Base-by-base conservation (phyloP, 2,329 filamentous ascomycete genomes). In the Metarhizium rileyi region DNA sequence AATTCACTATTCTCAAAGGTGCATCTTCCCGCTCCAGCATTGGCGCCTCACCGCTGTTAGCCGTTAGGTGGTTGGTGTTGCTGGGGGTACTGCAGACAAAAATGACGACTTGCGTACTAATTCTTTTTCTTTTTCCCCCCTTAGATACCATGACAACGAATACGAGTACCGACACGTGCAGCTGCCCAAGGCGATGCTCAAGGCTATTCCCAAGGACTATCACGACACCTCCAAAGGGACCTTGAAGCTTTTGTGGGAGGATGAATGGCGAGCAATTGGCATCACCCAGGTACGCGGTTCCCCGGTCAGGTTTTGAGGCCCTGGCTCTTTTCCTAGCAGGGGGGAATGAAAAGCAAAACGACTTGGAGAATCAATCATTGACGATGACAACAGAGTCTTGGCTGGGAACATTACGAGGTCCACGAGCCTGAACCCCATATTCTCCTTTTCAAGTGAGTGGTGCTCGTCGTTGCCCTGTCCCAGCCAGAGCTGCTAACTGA, bases 371-470 rank as follows among this genome's bases (percentile, higher is more conserved):
- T 16, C 40, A n/a, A 16, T 41, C 25, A 44, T 33, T 52, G 26
- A 52, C 50, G 26, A 16, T 9, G 33, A 20, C 36, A 28, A 46
- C 65, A 97, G 90, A 97, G 91, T 74, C 75, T 98, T 62, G 93
- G 93, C 51, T 98, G 93, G 93, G 91, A 97, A 68, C 93, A 98
- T 69, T 98, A 98, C 66, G 93, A 98, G 70, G 93, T 98, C 49
- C 93, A 98, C 68, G 93, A 97, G 69, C 93, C 93, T 41, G 93
- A 98, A 72, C 93, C 93, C 56, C 93, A 98, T 68, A 98, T 98
- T 63, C 79, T 98, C 49, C 80, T 98, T 28, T 98, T 98, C 80
- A 98, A 98, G 91, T 96, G 73, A 28, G 51, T 51, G 3, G 3
- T 42, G 41, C 12, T 14, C 38, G 12, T 30, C 18, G 20, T 16